Evolutionary conservation across 768 basidiomycete species (phyloP).

Genomic region (Phaeotremella skinneri): DNA sequence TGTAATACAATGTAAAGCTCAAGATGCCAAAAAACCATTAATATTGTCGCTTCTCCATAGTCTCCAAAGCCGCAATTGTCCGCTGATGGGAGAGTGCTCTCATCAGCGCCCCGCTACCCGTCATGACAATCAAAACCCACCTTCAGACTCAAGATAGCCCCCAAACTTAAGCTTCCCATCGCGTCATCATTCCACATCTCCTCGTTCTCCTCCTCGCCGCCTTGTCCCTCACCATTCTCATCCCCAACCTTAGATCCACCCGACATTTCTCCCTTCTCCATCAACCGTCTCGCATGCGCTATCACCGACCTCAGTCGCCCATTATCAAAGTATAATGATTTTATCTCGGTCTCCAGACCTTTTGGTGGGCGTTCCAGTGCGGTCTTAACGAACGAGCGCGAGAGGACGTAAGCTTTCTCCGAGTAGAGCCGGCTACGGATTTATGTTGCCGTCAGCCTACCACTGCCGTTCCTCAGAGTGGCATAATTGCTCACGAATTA

Average conservation of each 20-base stretch:
- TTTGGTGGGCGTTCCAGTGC: conserved; percentile 77
- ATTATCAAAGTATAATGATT: conserved; percentile 66
- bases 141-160: conserved; percentile 34
- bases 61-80: no score
- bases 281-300: conserved; percentile 61
- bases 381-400: conserved; percentile 82
- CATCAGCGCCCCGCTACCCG: no score
- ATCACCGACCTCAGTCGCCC: conserved; percentile 70
- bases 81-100: no score
- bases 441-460: not conserved
- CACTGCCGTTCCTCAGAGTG: conserved; percentile 4
- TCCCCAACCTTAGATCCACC: not conserved
- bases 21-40: no score
- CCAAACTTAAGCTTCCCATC: conserved; percentile 35
- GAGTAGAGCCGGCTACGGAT: conserved; percentile 75
- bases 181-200: conserved; percentile 44
- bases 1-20: no score
- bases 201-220: conserved; percentile 21
- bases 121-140: no score
- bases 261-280: conserved; percentile 63
- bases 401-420: conserved; percentile 89
- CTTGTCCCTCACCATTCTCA: not conserved
- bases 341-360: conserved; percentile 69
- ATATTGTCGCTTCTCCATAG: no score
- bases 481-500: conserved; percentile 67